Base-by-base conservation (phyloP, 805 yeast species). In the Candida ponderosae region DNA sequence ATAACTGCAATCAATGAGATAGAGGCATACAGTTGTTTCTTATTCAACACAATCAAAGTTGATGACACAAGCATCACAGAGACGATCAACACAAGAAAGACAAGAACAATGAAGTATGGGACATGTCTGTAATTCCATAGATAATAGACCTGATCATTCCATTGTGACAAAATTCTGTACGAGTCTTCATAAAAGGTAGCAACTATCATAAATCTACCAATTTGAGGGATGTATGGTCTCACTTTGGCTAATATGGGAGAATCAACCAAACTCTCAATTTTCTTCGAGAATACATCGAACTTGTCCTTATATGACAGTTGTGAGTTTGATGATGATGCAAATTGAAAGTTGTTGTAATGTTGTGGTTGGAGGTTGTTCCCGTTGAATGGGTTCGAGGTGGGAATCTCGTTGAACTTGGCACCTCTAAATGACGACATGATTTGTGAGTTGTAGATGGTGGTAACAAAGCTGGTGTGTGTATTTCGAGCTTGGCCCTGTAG, bases 151-250 rank as follows among this genome's bases (percentile, higher is more conserved):
- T 90, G 98, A 52, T 86, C 95, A 27, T 72, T 60, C 97, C 97
- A 90, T 64, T 89, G 97, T 6, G 87, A 65, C 37, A 79, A 49
- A 51, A 90, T 85, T 59, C 98, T 74, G 37, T 81, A 57, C 4
- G 95, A 74, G 55, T 93, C 97, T 62, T 90, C 97, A 47, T 78
- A 75, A 57, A 89, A 90, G 0, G 97, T 93, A 34, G 95, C 95
- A 39, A 90, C 96, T 43, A 90, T 89, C 46, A 89, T 74, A 42
- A 85, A 77, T 40, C 97, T 72, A 29, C 96, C 97, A 50, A 90
- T 75, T 18, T 79, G 78, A 8, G 97, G 97, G 34, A 89, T 80
- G 51, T 76, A 80, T 0, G 90, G 90, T 56, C 72, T 79, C 32
- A 80, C 54, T 26, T 42, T 44, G 20, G 36, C 75, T 65, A 46